Evolutionary conservation across 306 rosid genomes (phyloP), one percentile per base, ranked within the genome.

Genomic region (Begonia masoniana): DNA sequence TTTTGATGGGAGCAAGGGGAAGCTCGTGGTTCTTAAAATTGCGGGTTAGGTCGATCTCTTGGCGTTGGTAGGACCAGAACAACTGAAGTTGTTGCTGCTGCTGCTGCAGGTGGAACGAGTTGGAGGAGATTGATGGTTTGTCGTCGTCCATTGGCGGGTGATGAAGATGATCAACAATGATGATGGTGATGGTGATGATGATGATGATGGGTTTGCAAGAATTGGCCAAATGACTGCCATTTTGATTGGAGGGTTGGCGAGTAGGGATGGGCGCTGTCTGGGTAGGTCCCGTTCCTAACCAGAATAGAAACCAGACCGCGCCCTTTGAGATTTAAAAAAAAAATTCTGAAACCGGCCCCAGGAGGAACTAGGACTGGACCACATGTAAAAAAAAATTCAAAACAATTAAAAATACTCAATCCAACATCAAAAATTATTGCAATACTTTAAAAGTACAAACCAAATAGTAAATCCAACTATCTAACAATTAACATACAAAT

Each of bases 21-120:
- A 87, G 96, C 65, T 87, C 88, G 72, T 87, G 96, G 77, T 87
- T 87, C 78, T 87, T 87, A 72, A 87, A 87, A 63, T 87, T 94
- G 63, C 78, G 82, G 41, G 66, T 88, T 54, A 76, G 88, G 46
- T 87, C 94, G 68, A 87, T 87, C 55, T 87, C 96, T 41, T 80
- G 86, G 7, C 88, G 77, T 68, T 87, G 96, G 80, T 65, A 73
- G 6, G 80, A 41, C 96, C 96, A 87, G 45, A 87, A 87, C 80
- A 78, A 69, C 70, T 80, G 96, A 1, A 87, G 95, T 68, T 86
- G 95, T 42, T 82, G 95, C 52, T 86, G 93, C 16, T 86, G 95
- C 15, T 80, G 88, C 47, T 86, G 95, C 13, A 82, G 45, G 45
- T 41, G 45, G 78, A 4, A 82, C 92, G 52, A 80, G 94, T 69